Evolutionary conservation across 2,329 filamentous ascomycete species (phyloP).

Genomic region (Ophiostoma australiae): DNA sequence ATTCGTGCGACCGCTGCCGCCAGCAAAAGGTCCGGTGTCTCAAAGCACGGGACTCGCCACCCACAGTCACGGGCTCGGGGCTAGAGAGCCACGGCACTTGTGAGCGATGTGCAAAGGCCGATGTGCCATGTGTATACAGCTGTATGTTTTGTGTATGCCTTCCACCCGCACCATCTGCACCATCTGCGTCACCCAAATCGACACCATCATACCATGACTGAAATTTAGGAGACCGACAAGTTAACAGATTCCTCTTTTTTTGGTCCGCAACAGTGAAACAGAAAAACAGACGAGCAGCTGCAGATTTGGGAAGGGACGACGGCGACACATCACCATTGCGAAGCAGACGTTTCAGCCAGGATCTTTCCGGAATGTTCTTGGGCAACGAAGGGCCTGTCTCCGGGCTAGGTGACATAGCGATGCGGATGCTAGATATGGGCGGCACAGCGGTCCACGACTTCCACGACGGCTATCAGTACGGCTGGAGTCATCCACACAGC

Average conservation of each 20-base stretch:
- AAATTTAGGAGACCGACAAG: neutral
- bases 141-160: neutral
- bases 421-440: neutral
- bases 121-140: neutral
- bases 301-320: neutral
- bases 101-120: conserved; percentile 1
- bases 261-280: neutral
- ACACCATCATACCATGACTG: neutral
- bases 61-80: neutral
- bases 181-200: neutral
- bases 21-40: neutral
- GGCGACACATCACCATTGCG: neutral
- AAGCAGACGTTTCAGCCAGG: neutral
- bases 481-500: neutral
- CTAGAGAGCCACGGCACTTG: neutral
- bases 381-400: neutral
- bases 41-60: neutral
- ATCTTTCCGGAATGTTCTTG: neutral
- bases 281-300: neutral
- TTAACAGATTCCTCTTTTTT: neutral
- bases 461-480: neutral
- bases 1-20: neutral
- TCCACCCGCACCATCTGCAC: too few species aligned
- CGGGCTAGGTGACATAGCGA: neutral
- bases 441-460: neutral